Conservation (phyloP, 371 early-diverging fungal species). For the Globomyces sp. region DNA sequence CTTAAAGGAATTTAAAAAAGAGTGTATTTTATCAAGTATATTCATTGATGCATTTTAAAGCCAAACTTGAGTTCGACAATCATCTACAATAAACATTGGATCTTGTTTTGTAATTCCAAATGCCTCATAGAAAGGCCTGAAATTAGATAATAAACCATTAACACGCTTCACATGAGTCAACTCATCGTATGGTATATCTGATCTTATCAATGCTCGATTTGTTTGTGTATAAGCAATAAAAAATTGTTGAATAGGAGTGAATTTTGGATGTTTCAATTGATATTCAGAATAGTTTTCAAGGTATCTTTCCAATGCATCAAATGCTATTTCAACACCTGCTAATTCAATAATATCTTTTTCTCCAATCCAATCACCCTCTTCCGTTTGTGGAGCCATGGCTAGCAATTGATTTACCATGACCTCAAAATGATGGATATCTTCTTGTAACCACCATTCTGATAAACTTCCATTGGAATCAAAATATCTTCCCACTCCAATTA, state of each 20-base stretch:
- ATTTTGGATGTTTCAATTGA: background rate
- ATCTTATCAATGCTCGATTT: background rate
- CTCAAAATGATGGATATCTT: constrained; percentile 48
- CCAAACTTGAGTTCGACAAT: no score
- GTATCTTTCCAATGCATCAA: no score
- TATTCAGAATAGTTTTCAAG: no score
- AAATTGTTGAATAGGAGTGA: background rate
- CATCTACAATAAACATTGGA: background rate
- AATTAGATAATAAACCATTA: background rate
- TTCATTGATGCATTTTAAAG: no score
- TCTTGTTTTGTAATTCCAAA: background rate
- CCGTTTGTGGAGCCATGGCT: no score
- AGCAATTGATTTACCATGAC: background rate
- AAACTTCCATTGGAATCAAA: constrained; percentile 39
- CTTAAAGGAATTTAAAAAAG: no score
- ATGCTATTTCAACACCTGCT: no score
- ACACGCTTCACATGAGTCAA: no score
- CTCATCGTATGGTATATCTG: no score
- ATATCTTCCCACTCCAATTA: background rate
- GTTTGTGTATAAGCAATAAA: background rate
- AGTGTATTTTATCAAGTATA: no score
- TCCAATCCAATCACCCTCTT: no score
- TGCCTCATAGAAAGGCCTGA: background rate
- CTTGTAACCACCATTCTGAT: constrained; percentile 64
- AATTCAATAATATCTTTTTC: no score